These are phyloP conservation scores for Ceriops tagal DNA, from an alignment of 345 rosid genomes.

Conservation along the genomic window DNA sequence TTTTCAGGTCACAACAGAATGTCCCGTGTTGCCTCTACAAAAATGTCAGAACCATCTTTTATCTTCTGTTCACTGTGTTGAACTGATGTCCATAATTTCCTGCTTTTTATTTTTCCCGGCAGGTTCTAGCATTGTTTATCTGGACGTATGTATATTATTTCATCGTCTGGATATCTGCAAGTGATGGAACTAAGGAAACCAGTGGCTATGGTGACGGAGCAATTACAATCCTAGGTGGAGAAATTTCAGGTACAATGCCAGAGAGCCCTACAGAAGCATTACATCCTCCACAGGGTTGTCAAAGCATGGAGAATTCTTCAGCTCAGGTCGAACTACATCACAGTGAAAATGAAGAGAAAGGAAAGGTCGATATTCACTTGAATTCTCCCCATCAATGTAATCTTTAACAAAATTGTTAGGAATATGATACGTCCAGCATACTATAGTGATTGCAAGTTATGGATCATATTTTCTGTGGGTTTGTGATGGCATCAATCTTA, in stretches of 20 bases:
- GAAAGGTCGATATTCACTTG: neutral
- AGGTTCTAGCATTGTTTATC: conserved; percentile 36
- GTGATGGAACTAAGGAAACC: conserved; percentile 4
- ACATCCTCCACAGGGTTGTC: neutral
- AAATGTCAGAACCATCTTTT: neutral
- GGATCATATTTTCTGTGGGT: too few relatives aligned
- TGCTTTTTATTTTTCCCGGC: conserved; percentile 2
- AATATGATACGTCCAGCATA: neutral
- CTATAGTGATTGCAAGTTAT: too few relatives aligned
- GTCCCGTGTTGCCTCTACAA: neutral
- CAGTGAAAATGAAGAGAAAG: neutral
- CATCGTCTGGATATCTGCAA: conserved; percentile 27
- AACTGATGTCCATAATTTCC: too few relatives aligned
- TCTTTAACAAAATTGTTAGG: too few relatives aligned
- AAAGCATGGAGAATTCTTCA: too few relatives aligned
- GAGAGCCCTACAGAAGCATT: neutral
- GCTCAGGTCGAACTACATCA: neutral
- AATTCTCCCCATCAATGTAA: too few relatives aligned
- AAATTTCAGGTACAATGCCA: conserved; percentile 1
- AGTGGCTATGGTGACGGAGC: neutral
- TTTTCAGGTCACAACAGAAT: too few relatives aligned
- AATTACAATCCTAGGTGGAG: neutral
- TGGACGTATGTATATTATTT: conserved; percentile 35
- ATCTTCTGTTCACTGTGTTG: conserved; percentile 11
- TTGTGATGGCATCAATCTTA: too few relatives aligned